Conservation (phyloP, 257 asterid genomes). For the Plectranthus barbatus region DNA sequence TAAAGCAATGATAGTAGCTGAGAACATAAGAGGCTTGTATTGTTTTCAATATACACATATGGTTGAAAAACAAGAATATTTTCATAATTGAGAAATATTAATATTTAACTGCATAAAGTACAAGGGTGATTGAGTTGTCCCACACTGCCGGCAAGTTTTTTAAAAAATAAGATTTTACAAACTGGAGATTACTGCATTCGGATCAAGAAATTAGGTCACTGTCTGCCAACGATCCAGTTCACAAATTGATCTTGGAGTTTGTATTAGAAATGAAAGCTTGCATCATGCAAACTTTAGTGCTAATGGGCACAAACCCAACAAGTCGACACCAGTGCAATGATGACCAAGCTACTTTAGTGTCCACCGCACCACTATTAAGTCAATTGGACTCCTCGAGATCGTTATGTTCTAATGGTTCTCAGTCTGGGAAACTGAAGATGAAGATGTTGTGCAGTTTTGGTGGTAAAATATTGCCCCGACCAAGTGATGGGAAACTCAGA, state of each 20-base stretch:
- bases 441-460: constrained; percentile 60
- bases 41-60: too few relatives aligned
- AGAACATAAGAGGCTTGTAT: too few relatives aligned
- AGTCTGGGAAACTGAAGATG: constrained; percentile 42
- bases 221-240: too few relatives aligned
- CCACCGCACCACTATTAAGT: constrained; percentile 21
- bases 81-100: too few relatives aligned
- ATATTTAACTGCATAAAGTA: too few relatives aligned
- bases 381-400: constrained; percentile 39
- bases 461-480: constrained; percentile 53
- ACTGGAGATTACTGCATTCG: too few relatives aligned
- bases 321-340: constrained; percentile 19
- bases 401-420: constrained; percentile 34
- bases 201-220: too few relatives aligned
- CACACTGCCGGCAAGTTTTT: too few relatives aligned
- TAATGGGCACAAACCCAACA: constrained; percentile 24
- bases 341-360: constrained; percentile 20
- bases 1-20: too few relatives aligned
- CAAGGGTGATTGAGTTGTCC: too few relatives aligned
- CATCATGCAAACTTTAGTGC: constrained; percentile 20
- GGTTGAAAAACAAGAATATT: too few relatives aligned
- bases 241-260: constrained; percentile 27
- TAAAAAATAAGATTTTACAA: too few relatives aligned
- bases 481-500: constrained; percentile 66
- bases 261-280: constrained; percentile 20